Evolutionary conservation across 2,329 filamentous ascomycete species (phyloP), one percentile per base, ranked within the genome.

Genomic region (Cytospora mali): DNA sequence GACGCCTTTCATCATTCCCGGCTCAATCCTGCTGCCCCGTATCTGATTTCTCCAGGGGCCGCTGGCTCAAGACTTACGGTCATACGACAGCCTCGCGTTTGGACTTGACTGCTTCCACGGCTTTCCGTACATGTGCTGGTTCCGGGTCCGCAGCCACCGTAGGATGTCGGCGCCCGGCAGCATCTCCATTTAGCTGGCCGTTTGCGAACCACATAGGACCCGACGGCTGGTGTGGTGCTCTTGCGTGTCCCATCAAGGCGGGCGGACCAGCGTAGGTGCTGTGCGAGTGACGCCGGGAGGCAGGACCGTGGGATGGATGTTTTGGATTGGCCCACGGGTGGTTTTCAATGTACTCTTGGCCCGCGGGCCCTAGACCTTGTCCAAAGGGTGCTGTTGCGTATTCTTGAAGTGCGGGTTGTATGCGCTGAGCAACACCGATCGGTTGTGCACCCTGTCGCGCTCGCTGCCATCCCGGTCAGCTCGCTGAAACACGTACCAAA

Each of bases 321-420:
- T 94, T 91, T 21, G 93, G 92, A 72, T 96, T 96, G 39, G 93
- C 92, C 93, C 93, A 97, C 1, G 93, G 90, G 6, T 91, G 96
- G 68, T 94, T 89, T 71, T 96, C 91, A 61, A 96, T 83, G 69
- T 95, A 96, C 67, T 94, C 90, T 74, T 96, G 92, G 69, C 91
- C 91, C 27, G 91, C 91, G 46, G 89, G 84, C 70, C 85, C 84
- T 64, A 86, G 75, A 69, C 79, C 77, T 70, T 77, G 71, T 23
- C 76, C 75, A 54, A 84, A 81, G 6, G 79, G 74, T 9, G 81
- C 72, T 31, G 80, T 73, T n/a, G 80, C 77, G 51, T 80, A 81
- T 52, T 83, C 81, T 35, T 81, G 77, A 23, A 79, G 76, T 50
- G 67, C 66, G 29, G 79, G 72, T 51, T 77, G 76, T 48, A 71